Base-by-base conservation (phyloP, 176 grass and related monocot genomes). In the Rhynchospora tenuis region DNA sequence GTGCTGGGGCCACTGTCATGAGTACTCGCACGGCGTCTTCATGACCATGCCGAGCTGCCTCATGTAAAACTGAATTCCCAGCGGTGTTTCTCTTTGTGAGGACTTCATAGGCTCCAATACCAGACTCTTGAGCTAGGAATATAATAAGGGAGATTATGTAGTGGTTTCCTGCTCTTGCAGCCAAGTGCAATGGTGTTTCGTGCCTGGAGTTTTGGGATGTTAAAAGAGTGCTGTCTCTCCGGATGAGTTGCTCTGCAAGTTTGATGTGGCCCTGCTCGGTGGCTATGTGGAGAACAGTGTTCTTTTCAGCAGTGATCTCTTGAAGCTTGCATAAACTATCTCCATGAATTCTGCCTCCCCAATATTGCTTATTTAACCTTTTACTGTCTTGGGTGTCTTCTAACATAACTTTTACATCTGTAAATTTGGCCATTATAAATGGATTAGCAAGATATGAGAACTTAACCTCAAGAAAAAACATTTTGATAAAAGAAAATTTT, bases 181-280 rank as follows among this genome's bases (percentile, higher is more conserved):
- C 84, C 27, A 13, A 27, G 52, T 90, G 91, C 7, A 93, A 63
- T 6, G 88, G 91, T 33, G 88, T 90, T 77, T 93, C 91, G 19
- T 22, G 38, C 5, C 56, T 19, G 5, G 64, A 23, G 50, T 80
- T 92, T 23, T 1, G 0, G 2, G 58, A 14, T 2, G 85, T 62
- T 14, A 90, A 50, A 71, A 90, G 85, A 56, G 9, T 6, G 15
- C 0, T 0, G 54, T 87, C 68, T 0, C n/a, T 46, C 7, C 5
- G 42, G 56, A 22, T 47, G 9, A 92, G 67, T 61, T 85, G 52
- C 5, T 54, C 45, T 43, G 85, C 47, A 28, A 92, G 88, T 6
- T n/a, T 33, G 4, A 24, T 0, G 60, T 90, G 83, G 19, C 77
- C 83, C 6, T 84, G 62, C 3, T 5, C 22, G 7, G 85, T 85